Percentiles rank a stretch among this genome's conserved stretches.
These are phyloP conservation scores for Reutealis trisperma DNA, from an alignment of 345 rosid species.

Conservation along the genomic window DNA sequence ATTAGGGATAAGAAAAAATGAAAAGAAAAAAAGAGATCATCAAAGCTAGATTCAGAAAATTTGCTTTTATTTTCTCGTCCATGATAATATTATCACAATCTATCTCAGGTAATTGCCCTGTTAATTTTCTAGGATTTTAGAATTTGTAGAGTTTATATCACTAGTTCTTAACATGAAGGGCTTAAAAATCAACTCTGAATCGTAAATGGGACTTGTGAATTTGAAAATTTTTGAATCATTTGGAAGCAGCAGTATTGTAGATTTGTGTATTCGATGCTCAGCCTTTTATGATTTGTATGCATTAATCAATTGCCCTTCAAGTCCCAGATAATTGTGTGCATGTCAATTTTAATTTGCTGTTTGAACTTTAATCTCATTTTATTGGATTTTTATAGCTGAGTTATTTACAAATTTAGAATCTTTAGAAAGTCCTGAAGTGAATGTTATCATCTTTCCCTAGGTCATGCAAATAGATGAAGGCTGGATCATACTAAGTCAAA, in stretches of 20 bases:
- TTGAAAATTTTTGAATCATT: not conserved
- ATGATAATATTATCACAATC: not conserved
- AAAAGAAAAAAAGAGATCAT: not conserved
- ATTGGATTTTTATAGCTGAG: too few relatives aligned
- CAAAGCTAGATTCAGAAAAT: not conserved
- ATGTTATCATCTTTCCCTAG: too few relatives aligned
- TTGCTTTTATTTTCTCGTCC: not conserved
- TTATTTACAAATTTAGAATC: not conserved
- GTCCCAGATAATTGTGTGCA: not conserved
- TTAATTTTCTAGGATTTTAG: not conserved
- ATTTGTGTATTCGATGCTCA: not conserved
- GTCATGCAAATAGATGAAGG: not conserved
- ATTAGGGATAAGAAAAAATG: not conserved
- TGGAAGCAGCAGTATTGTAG: not conserved
- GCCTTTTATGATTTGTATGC: not conserved
- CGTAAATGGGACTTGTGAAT: not conserved
- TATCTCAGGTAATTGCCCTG: not conserved
- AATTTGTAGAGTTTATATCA: not conserved
- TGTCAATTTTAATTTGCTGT: not conserved
- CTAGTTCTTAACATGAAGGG: not conserved
- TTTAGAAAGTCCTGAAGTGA: not conserved
- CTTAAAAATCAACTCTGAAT: not conserved
- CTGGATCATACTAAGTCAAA: not conserved
- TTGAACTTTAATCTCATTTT: too few relatives aligned
- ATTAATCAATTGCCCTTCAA: not conserved